A percentile compares a stretch with the other conserved stretches of the same genome.
phyloP scores from a whole-genome alignment of 176 grass and related monocot genomes.

The Poa annua region DNA sequence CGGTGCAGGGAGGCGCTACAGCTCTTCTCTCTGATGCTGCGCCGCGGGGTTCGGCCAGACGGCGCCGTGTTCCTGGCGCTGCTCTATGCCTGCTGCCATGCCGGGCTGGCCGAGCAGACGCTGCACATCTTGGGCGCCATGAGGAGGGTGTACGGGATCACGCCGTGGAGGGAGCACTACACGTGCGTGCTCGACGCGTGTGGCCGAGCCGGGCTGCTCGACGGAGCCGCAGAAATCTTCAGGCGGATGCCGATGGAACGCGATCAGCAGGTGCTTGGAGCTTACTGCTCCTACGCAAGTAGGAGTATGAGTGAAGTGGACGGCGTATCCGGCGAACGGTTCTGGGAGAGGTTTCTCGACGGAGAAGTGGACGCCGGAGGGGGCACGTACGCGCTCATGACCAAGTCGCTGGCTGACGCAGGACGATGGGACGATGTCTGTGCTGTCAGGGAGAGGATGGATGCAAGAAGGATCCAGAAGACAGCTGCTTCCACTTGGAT shows the following conservation, averaged over 20 bases:
- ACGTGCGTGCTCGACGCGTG: conserved; percentile 63
- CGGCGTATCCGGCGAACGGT: conserved; percentile 7
- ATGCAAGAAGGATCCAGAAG: conserved; percentile 38
- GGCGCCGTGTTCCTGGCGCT: conserved; percentile 54
- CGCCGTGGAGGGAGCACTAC: conserved; percentile 51
- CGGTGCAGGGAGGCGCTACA: conserved; percentile 45
- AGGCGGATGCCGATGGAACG: conserved; percentile 23
- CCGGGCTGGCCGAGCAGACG: conserved; percentile 36
- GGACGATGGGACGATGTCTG: conserved; percentile 51
- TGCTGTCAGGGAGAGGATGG: conserved; percentile 49
- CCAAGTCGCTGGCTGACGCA: conserved; percentile 50
- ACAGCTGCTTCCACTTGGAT: conserved; percentile 42
- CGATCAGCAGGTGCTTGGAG: conserved; percentile 44
- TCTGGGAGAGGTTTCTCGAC: conserved; percentile 31
- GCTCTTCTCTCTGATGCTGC: conserved; percentile 62
- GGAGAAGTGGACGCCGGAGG: conserved; percentile 40
- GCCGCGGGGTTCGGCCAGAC: conserved; percentile 46
- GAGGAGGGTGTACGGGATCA: conserved; percentile 48
- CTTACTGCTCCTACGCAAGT: conserved; percentile 34
- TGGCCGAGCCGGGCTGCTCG: conserved; percentile 40
- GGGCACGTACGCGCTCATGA: conserved; percentile 47
- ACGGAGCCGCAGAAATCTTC: conserved; percentile 31
- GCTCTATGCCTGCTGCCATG: conserved; percentile 58
- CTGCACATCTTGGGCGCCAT: conserved; percentile 48
- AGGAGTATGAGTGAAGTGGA: neutral